Percentiles rank a stretch among this genome's conserved stretches.
Evolutionary conservation across 1,284 basidiomycete species (phyloP).

Genomic region (Sanghuangporus sanghuang): DNA sequence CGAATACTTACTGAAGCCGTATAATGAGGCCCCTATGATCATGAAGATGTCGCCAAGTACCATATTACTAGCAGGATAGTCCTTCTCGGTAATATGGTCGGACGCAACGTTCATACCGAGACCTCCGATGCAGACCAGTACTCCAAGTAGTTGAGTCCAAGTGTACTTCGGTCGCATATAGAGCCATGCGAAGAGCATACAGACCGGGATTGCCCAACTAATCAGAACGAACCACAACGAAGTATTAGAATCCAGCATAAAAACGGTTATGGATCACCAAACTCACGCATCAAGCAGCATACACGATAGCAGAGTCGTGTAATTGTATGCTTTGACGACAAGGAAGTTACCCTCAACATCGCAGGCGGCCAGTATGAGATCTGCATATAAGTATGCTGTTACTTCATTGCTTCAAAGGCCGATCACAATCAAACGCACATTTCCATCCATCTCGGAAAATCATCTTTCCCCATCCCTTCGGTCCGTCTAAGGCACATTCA

Average conservation of each 20-base stretch:
- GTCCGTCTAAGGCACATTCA: constrained; percentile 50
- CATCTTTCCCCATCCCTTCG: constrained; percentile 73
- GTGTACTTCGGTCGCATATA: constrained; percentile 77
- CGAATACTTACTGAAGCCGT: constrained; percentile 67
- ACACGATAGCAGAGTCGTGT: constrained; percentile 80
- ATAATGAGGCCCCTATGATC: constrained; percentile 78
- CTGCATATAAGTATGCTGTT: constrained; percentile 31
- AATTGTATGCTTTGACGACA: constrained; percentile 82
- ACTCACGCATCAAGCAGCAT: constrained; percentile 81
- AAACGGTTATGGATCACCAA: neutral
- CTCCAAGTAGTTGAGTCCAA: constrained; percentile 78
- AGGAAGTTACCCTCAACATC: constrained; percentile 85
- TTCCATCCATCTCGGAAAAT: constrained; percentile 76
- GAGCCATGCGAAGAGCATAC: constrained; percentile 75
- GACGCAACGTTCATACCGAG: constrained; percentile 73
- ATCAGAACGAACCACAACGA: neutral
- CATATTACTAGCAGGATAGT: constrained; percentile 56
- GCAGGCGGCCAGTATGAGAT: constrained; percentile 69
- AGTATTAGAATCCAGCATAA: neutral
- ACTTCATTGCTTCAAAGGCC: neutral
- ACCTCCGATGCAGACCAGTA: constrained; percentile 69
- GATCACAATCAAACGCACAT: constrained; percentile 44
- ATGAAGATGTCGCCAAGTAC: constrained; percentile 84
- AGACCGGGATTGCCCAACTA: constrained; percentile 84
- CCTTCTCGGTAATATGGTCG: constrained; percentile 66